Evolutionary conservation across 2,329 filamentous ascomycete genomes (phyloP), one percentile per base, ranked within the genome.

Genomic region (Mycosphaerella sp.): DNA sequence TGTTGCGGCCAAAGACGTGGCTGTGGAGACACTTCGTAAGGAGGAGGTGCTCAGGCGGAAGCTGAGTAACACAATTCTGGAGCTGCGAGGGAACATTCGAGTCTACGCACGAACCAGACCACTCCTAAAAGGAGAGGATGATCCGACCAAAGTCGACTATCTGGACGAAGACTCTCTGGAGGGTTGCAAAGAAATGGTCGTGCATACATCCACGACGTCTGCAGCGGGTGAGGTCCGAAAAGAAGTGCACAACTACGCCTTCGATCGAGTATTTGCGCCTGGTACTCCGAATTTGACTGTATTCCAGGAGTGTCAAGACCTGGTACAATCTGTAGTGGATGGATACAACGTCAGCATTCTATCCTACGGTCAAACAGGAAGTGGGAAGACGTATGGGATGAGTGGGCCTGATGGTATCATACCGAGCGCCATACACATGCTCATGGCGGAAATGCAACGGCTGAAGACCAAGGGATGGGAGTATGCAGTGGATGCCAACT

Each of bases 301-400:
- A 1, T 98, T 98, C 68, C 89, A 88, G 52, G 93, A 98, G 69
- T 97, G 97, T 67, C 95, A 89, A 53, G 93, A 98, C 69, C 81
- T 98, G 34, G 91, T 98, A 1, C 93, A 98, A 72, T 95, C 89
- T 63, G 93, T 95, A 0, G 78, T 98, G 39, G 93, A 98, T 66
- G 93, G 93, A 1, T 98, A 95, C 76, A 98, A 97, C 63, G 93
- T 98, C 48, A 97, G 92, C 72, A 97, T 98, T 59, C 95, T 98
- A 74, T 96, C 91, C 68, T 98, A 98, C 67, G 93, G 93, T 42
- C 93, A 98, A 71, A 98, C 93, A 0, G 93, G 93, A 3, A 93
- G 91, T 14, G 93, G 93, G 56, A 98, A 98, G 77, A 98, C 93
- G 0, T 88, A 86, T 68, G 97, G 93, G 3, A 98, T 98, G 93